These are phyloP conservation scores for Chlorella vulgaris DNA, from an alignment of 139 green algal genomes.

Conservation along the genomic window DNA sequence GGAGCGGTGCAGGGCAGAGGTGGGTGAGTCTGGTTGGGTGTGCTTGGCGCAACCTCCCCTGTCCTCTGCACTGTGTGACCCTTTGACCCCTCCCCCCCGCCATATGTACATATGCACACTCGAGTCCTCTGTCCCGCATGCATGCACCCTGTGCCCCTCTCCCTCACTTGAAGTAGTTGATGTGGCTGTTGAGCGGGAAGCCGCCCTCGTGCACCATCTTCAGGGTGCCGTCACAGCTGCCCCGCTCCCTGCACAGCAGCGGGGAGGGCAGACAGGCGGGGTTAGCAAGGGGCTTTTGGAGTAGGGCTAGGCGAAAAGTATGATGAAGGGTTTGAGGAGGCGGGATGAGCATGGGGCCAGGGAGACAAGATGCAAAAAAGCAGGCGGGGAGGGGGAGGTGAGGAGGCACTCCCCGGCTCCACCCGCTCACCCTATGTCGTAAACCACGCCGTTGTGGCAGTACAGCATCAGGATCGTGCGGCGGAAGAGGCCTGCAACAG, in stretches of 20 bases:
- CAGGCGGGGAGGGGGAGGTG: not conserved
- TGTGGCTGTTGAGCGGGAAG: conserved; percentile 19
- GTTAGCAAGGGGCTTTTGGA: not conserved
- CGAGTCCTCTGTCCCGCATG: not conserved
- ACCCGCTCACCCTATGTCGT: conserved; percentile 22
- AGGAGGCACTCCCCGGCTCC: not conserved
- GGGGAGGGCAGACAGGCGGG: not conserved
- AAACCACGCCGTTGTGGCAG: conserved; percentile 27
- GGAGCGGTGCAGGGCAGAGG: not conserved
- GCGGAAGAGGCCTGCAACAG: conserved; percentile 10
- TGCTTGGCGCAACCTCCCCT: too few relatives aligned
- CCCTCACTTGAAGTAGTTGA: conserved; percentile 26
- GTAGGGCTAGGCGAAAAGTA: not conserved
- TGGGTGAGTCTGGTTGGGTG: too few relatives aligned
- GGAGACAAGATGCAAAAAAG: not conserved
- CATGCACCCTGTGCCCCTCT: not conserved
- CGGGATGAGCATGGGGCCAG: too few relatives aligned
- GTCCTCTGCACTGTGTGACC: too few relatives aligned
- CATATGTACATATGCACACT: not conserved
- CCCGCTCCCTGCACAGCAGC: conserved; percentile 9
- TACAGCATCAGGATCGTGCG: conserved; percentile 21
- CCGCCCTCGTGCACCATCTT: not conserved
- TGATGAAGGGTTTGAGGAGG: not conserved
- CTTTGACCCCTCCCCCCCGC: too few relatives aligned
- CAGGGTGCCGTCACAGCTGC: conserved; percentile 7